Base-by-base conservation (phyloP, 305 asterid genomes). In the Fraxinus albicans region DNA sequence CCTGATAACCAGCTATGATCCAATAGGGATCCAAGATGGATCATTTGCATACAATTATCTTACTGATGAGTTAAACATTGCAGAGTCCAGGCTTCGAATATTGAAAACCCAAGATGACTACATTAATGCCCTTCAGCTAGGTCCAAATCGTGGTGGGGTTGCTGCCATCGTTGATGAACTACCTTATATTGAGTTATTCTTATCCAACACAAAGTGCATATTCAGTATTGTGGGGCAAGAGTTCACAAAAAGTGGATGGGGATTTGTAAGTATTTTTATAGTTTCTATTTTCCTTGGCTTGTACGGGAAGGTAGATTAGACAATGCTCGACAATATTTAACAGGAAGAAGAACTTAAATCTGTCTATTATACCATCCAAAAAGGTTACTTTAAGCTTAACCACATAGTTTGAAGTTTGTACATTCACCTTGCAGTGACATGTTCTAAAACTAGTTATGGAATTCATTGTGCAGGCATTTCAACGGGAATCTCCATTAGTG, bases 211-310 rank as follows among this genome's bases (percentile, higher is more conserved):
- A 35, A 85, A 88, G 77, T 96, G 99, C 81, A 33, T 25, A 42
- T 94, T 87, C 91, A 88, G 90, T 79, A 89, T 84, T 10, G 97
- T 91, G 1, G 99, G 99, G 36, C 93, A 84, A 60, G 99, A 94
- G 85, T 94, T 96, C 90, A 96, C 98, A 2, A 96, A 93, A 83
- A 90, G 92, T 8, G 99, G 99, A 80, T 96, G 98, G 99, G 99
- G 99, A 85, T 96, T 96, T 35, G 99, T 96, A 89, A 92, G 98
- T 92, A 36, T 8, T 63, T 33, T 77, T 8, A n/a, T 42, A n/a
- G 75, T 73, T 77, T 12, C 76, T 8, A 74, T 70, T 44, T 58
- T 34, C 55, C 33, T 23, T 8, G 72, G 2, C 6, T 0, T 63
- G 34, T 63, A 8, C 9, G 33, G 72, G 1, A 23, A 8, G 0